Percentiles rank a stretch among this genome's conserved stretches.
Evolutionary conservation across 306 rosid species (phyloP).

Genomic region (Elaeagnus macrophylla): DNA sequence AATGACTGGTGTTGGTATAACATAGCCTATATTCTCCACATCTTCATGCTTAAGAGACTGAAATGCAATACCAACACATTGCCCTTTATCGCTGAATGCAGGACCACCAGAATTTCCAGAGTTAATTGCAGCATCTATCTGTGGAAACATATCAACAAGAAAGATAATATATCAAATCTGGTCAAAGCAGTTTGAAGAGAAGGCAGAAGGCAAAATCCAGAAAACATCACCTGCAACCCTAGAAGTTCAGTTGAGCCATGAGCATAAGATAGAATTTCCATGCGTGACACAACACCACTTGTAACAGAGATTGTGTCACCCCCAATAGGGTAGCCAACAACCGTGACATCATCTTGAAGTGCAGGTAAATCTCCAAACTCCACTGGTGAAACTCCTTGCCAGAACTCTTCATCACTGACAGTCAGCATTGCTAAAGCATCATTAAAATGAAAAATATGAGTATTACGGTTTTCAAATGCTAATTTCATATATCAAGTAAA

Average conservation of each 20-base stretch:
- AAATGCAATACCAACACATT: constrained; percentile 76
- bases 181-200: constrained; percentile 4
- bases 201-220: constrained; percentile 11
- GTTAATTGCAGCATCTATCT: constrained; percentile 78
- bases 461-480: no score
- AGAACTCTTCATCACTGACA: constrained; percentile 70
- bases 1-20: constrained; percentile 76
- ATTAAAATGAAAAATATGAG: constrained; percentile 1
- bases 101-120: constrained; percentile 89
- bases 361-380: constrained; percentile 70
- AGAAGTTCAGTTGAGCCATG: constrained; percentile 86
- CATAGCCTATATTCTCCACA: constrained; percentile 68
- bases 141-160: constrained; percentile 17
- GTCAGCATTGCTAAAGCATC: constrained; percentile 64
- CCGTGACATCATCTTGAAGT: constrained; percentile 71
- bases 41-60: constrained; percentile 80
- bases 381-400: constrained; percentile 71
- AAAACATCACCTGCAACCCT: constrained; percentile 55
- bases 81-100: constrained; percentile 64
- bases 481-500: no score
- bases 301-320: constrained; percentile 83
- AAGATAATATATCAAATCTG: constrained; percentile 10
- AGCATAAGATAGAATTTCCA: constrained; percentile 72
- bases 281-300: constrained; percentile 76
- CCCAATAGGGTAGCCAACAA: constrained; percentile 78